Evolutionary conservation across 2,329 filamentous ascomycete genomes (phyloP).

Genomic region (Neodidymelliopsis sp.): DNA sequence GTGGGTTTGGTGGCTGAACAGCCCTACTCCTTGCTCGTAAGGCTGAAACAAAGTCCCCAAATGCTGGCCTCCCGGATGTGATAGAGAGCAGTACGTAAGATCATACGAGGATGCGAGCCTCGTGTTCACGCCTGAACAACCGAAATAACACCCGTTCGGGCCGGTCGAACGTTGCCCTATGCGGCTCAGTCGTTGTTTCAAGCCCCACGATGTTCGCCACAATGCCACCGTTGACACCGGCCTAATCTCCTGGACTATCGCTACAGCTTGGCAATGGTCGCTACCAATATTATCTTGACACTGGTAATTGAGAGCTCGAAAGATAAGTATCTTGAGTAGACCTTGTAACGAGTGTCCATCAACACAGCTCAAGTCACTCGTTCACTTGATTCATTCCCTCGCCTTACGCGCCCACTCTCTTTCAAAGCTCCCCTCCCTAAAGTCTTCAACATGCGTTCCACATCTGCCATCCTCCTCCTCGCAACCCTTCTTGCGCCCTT

Average conservation of each 20-base stretch:
- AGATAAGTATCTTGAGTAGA: constrained; percentile 10
- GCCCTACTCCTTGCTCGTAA: too few species aligned
- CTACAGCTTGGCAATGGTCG: constrained; percentile 4
- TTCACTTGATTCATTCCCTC: neutral
- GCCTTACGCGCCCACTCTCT: constrained; percentile 3
- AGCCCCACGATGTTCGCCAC: constrained; percentile 17
- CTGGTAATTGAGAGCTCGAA: neutral
- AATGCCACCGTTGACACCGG: constrained; percentile 13
- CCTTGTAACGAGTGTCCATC: constrained; percentile 1
- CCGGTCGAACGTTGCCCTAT: constrained; percentile 10
- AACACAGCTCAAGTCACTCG: neutral
- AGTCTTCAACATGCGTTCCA: constrained; percentile 29
- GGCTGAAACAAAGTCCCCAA: too few species aligned
- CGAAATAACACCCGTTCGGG: constrained; percentile 18
- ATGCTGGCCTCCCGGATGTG: too few species aligned
- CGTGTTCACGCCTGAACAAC: constrained; percentile 10
- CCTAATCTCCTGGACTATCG: constrained; percentile 5
- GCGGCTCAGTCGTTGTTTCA: constrained; percentile 18
- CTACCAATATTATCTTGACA: neutral
- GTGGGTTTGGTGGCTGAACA: too few species aligned
- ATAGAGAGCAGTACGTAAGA: too few species aligned
- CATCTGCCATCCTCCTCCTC: constrained; percentile 21
- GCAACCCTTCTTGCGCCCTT: constrained; percentile 21
- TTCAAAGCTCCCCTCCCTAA: too few species aligned
- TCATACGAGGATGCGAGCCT: neutral